phyloP scores from a whole-genome alignment of 2,329 filamentous ascomycete species.

The Cladorrhinum sp. region DNA sequence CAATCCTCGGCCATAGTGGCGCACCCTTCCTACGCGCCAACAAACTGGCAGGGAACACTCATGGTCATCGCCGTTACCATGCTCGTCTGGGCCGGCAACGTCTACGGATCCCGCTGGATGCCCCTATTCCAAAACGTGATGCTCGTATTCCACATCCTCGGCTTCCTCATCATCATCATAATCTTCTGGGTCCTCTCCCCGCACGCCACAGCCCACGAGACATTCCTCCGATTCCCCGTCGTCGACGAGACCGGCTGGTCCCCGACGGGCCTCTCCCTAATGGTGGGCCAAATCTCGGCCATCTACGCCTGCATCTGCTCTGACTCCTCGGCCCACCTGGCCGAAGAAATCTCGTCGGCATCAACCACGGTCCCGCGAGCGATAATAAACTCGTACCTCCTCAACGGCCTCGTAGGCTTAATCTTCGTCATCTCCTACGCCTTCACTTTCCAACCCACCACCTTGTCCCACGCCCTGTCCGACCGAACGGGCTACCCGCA shows the following conservation, averaged over 20 bases:
- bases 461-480: background rate
- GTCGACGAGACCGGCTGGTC: background rate
- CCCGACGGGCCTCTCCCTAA: background rate
- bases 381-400: background rate
- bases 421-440: background rate
- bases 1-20: background rate
- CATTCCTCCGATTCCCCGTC: background rate
- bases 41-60: background rate
- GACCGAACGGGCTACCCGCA: background rate
- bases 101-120: background rate
- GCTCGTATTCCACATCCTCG: background rate
- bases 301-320: slow-evolving; percentile 5
- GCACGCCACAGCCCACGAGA: background rate
- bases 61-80: background rate
- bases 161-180: background rate
- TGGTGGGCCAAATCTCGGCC: background rate
- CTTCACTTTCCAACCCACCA: background rate
- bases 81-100: background rate
- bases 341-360: background rate
- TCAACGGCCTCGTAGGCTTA: background rate
- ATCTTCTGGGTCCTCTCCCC: background rate
- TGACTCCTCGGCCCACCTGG: background rate
- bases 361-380: background rate
- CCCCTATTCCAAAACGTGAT: background rate
- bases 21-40: background rate